A percentile compares a stretch with the other conserved stretches of the same genome.
Conservation (phyloP, 495 filamentous ascomycete genomes). For the Neurospora discreta region DNA sequence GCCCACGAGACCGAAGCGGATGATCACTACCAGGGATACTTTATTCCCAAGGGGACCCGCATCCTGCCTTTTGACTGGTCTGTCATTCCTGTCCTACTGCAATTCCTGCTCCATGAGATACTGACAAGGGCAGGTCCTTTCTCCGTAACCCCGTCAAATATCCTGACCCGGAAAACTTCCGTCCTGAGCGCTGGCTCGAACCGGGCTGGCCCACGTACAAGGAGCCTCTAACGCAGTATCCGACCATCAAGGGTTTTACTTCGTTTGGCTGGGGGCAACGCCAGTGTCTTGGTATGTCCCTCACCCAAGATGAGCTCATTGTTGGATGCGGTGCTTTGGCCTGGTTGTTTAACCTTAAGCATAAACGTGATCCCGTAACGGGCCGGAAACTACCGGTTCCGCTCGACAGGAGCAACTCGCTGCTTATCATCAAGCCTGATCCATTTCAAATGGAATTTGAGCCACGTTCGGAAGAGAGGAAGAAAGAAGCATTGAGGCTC, state of each 20-base stretch:
- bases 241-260: conserved; percentile 33
- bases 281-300: conserved; percentile 43
- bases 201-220: conserved; percentile 42
- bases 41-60: conserved; percentile 34
- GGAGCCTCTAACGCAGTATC: conserved; percentile 32
- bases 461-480: conserved; percentile 22
- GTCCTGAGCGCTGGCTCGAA: conserved; percentile 40
- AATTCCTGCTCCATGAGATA: not conserved
- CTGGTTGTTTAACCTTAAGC: conserved; percentile 39
- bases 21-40: conserved; percentile 33
- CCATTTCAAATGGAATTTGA: conserved; percentile 32
- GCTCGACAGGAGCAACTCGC: conserved; percentile 29
- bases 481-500: conserved; percentile 18
- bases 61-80: conserved; percentile 42
- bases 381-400: conserved; percentile 27
- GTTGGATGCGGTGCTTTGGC: conserved; percentile 33
- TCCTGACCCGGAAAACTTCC: conserved; percentile 39
- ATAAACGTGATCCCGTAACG: conserved; percentile 22
- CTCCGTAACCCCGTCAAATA: conserved; percentile 34
- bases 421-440: conserved; percentile 33
- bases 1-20: conserved; percentile 30
- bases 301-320: conserved; percentile 36
- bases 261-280: conserved; percentile 52
- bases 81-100: not conserved
- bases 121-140: conserved; percentile 17